Conservation (phyloP, 2,329 filamentous ascomycete species). For the Fusarium chaquense region DNA sequence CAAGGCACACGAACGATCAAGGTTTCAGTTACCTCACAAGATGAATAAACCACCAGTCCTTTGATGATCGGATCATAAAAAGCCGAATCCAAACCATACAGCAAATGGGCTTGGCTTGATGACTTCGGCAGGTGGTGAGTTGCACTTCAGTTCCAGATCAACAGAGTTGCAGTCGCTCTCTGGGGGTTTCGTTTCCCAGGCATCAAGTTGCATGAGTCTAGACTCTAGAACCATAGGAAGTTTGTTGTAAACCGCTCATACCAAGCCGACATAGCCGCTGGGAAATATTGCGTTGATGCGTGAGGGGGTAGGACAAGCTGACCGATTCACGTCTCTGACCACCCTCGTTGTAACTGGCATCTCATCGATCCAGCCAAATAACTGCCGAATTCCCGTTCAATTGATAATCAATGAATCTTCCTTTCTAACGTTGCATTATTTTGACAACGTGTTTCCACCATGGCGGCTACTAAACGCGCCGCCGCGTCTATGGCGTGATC, state of each 20-base stretch:
- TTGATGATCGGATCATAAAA: slow-evolving; percentile 13
- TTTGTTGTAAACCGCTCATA: slow-evolving; percentile 28
- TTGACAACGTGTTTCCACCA: slow-evolving; percentile 9
- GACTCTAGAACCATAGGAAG: slow-evolving; percentile 28
- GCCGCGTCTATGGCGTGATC: slow-evolving; percentile 34
- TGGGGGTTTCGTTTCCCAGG: slow-evolving; percentile 33
- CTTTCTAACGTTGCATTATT: slow-evolving; percentile 30
- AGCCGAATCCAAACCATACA: background rate
- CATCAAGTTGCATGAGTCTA: slow-evolving; percentile 33
- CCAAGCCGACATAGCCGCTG: slow-evolving; percentile 39
- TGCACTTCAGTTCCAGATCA: slow-evolving; percentile 23
- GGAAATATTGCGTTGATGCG: slow-evolving; percentile 17
- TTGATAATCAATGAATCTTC: background rate
- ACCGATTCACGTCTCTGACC: slow-evolving; percentile 1
- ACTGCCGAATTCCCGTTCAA: slow-evolving; percentile 2
- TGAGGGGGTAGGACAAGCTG: background rate
- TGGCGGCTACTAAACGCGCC: slow-evolving; percentile 45
- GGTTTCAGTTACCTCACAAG: slow-evolving; percentile 43
- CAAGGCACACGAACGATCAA: slow-evolving; percentile 17
- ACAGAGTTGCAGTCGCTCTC: slow-evolving; percentile 27
- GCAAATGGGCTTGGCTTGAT: slow-evolving; percentile 12
- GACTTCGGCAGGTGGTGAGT: slow-evolving; percentile 35
- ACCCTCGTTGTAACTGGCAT: slow-evolving; percentile 15
- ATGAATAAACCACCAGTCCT: slow-evolving; percentile 38
- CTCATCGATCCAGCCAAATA: background rate